Evolutionary conservation across 768 basidiomycete species (phyloP).

Genomic region (Ramaria sp.): DNA sequence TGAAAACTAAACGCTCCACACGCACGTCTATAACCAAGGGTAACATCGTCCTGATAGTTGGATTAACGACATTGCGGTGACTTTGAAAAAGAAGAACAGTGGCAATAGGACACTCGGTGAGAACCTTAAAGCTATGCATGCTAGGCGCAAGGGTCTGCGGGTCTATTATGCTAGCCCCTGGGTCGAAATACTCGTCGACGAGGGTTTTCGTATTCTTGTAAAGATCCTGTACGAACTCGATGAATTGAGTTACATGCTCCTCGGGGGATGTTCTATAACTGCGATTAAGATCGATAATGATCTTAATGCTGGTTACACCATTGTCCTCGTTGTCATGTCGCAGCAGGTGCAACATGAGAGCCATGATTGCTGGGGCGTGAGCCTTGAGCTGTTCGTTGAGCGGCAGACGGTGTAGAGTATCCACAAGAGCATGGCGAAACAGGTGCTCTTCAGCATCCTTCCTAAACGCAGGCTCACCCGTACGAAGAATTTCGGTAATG

Average conservation of each 20-base stretch:
- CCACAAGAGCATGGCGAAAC: constrained; percentile 79
- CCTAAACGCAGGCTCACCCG: constrained; percentile 53
- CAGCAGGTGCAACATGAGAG: constrained; percentile 74
- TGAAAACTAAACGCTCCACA: background rate
- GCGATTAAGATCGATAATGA: constrained; percentile 79
- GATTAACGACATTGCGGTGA: constrained; percentile 53
- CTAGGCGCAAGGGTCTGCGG: constrained; percentile 52
- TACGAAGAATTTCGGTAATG: constrained; percentile 59
- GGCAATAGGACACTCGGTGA: constrained; percentile 89
- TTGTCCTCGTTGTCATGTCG: constrained; percentile 95
- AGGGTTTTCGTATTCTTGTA: constrained; percentile 65
- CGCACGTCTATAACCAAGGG: constrained; percentile 58
- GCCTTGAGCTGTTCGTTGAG: constrained; percentile 67
- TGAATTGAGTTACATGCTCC: constrained; percentile 66
- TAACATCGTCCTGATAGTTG: constrained; percentile 60
- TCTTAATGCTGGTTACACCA: constrained; percentile 82
- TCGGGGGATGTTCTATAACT: constrained; percentile 64
- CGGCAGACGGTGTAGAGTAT: constrained; percentile 83
- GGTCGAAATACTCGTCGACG: constrained; percentile 65
- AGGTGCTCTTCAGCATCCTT: constrained; percentile 65
- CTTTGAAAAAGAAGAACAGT: constrained; percentile 85
- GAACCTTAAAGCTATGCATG: constrained; percentile 82
- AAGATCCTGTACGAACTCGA: constrained; percentile 68
- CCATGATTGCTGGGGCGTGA: constrained; percentile 57
- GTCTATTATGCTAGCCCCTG: constrained; percentile 47